Conservation (phyloP, 768 basidiomycete genomes). For the Omphalotus guepiniiformis region DNA sequence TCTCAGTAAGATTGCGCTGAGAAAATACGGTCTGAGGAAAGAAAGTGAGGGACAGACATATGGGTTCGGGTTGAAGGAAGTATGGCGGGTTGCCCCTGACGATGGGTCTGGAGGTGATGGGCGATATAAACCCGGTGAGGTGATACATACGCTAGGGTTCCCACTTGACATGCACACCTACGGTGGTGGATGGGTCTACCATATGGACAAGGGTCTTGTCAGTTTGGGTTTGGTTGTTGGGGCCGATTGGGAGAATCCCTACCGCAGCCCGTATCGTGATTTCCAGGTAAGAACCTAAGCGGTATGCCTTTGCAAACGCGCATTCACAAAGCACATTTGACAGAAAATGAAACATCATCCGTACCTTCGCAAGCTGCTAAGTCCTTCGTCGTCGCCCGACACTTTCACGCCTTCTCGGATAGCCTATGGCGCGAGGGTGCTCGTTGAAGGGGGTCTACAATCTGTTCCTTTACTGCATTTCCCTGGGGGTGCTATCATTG, state of each 20-base stretch:
- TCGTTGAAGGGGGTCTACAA: constrained; percentile 94
- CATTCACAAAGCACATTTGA: constrained; percentile 8
- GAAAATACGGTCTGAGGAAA: constrained; percentile 68
- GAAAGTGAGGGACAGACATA: constrained; percentile 87
- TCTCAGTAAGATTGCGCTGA: constrained; percentile 74
- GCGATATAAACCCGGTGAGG: constrained; percentile 40
- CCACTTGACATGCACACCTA: constrained; percentile 81
- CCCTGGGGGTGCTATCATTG: constrained; percentile 92
- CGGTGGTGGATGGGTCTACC: constrained; percentile 94
- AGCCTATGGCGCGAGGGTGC: constrained; percentile 83
- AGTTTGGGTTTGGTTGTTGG: constrained; percentile 90
- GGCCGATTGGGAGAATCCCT: constrained; percentile 93
- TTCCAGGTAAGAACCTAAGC: constrained; percentile 61
- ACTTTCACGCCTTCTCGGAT: constrained; percentile 48
- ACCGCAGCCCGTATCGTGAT: constrained; percentile 87
- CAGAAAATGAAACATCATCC: constrained; percentile 94
- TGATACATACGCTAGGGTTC: constrained; percentile 96
- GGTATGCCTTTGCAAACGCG: not conserved
- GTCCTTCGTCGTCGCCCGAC: constrained; percentile 47
- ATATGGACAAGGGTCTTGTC: constrained; percentile 90
- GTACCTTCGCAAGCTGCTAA: constrained; percentile 77
- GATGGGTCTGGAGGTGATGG: not conserved
- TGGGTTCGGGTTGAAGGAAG: constrained; percentile 94
- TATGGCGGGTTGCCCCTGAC: constrained; percentile 79
- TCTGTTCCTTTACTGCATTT: constrained; percentile 81